A percentile compares a stretch with the other conserved stretches of the same genome.
phyloP scores from a whole-genome alignment of 1,284 basidiomycete species.

The Boletus holoroseus region DNA sequence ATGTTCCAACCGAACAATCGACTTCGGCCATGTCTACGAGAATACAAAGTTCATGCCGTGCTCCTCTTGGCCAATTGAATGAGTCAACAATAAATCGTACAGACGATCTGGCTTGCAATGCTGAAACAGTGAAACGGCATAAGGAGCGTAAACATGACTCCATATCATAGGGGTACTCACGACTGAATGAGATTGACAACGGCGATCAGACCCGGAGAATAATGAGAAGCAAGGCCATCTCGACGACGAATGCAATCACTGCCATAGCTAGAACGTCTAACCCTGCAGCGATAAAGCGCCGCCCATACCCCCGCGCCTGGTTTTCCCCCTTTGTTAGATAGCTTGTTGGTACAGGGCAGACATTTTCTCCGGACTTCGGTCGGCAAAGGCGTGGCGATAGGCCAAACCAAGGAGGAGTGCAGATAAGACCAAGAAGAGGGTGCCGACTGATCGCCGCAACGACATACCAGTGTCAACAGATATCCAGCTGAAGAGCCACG shows the following conservation, averaged over 20 bases:
- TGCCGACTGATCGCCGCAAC: conserved; percentile 48
- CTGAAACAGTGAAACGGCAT: not conserved
- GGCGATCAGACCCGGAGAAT: conserved; percentile 37
- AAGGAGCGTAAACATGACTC: not conserved
- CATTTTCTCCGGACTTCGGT: conserved; percentile 37
- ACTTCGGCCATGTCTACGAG: not conserved
- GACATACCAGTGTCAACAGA: not conserved
- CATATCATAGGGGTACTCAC: conserved; percentile 1
- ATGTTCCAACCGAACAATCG: conserved; percentile 5
- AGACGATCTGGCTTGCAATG: conserved; percentile 2
- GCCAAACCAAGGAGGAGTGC: conserved; percentile 55
- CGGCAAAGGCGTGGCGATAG: conserved; percentile 69
- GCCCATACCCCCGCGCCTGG: conserved; percentile 56
- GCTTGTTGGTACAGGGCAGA: conserved; percentile 20
- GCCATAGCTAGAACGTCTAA: conserved; percentile 63
- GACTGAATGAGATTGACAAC: conserved; percentile 9
- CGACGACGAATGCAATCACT: conserved; percentile 55
- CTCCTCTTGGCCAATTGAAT: conserved; percentile 12
- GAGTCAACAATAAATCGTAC: conserved; percentile 15
- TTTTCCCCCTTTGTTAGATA: conserved; percentile 53
- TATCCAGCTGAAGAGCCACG: not conserved
- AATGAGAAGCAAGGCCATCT: conserved; percentile 60
- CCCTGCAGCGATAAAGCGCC: conserved; percentile 77
- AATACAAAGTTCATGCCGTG: conserved; percentile 2
- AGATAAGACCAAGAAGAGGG: conserved; percentile 65